Conservation (phyloP, 805 yeast genomes). For the Saturnispora saitoi region DNA sequence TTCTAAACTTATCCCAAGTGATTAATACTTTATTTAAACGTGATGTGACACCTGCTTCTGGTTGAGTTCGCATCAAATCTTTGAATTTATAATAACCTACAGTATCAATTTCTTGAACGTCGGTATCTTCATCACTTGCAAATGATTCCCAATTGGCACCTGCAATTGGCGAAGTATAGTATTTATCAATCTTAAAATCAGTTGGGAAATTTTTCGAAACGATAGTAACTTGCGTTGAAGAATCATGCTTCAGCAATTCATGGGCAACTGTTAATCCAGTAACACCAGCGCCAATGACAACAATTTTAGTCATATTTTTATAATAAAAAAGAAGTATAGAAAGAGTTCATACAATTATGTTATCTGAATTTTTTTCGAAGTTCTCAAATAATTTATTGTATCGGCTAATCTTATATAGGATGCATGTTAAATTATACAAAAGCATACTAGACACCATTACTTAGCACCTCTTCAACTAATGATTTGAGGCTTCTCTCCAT, state of each 20-base stretch:
- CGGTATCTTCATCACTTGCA: conserved; percentile 35
- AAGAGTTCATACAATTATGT: no score
- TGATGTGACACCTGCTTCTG: conserved; percentile 40
- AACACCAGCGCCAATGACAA: conserved; percentile 39
- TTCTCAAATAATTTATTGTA: no score
- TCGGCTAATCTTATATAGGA: neutral
- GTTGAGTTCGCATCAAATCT: conserved; percentile 37
- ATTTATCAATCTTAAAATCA: conserved; percentile 36
- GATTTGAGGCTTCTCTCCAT: conserved; percentile 21
- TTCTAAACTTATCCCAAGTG: conserved; percentile 15
- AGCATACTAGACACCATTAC: neutral
- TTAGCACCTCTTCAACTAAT: conserved; percentile 12
- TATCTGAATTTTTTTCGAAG: no score
- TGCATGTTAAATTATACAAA: neutral
- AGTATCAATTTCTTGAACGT: conserved; percentile 34
- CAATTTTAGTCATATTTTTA: conserved; percentile 15
- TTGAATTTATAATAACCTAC: conserved; percentile 40
- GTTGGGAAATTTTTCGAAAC: conserved; percentile 46
- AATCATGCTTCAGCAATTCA: conserved; percentile 28
- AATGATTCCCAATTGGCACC: conserved; percentile 68
- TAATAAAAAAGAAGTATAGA: neutral
- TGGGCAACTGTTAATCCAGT: conserved; percentile 47
- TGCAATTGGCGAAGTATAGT: conserved; percentile 59
- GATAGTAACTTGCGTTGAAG: conserved; percentile 35
- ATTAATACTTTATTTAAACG: conserved; percentile 16